These are phyloP conservation scores for Canavalia ensiformis DNA, from an alignment of 306 rosid species.

Conservation along the genomic window DNA sequence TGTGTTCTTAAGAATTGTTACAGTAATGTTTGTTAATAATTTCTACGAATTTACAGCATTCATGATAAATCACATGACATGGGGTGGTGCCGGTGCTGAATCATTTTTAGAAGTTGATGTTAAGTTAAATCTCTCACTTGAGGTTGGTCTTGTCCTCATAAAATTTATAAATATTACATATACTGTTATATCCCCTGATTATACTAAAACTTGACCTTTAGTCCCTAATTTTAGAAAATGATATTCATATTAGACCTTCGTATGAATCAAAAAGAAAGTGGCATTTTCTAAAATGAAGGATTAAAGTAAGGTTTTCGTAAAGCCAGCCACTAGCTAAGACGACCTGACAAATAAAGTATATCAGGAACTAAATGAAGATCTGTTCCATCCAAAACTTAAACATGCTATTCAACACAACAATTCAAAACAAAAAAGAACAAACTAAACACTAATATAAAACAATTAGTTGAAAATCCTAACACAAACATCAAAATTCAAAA, in stretches of 20 bases:
- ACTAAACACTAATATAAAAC: background rate
- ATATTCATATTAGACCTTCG: background rate
- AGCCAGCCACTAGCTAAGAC: background rate
- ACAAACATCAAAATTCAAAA: constrained; percentile 13
- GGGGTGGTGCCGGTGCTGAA: constrained; percentile 63
- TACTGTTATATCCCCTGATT: background rate
- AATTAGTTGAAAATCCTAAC: constrained; percentile 31
- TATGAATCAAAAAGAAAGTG: background rate
- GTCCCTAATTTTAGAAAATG: background rate
- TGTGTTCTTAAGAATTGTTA: constrained; percentile 15
- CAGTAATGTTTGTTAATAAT: constrained; percentile 29
- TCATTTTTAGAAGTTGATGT: constrained; percentile 82
- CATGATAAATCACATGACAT: constrained; percentile 84
- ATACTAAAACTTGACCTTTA: background rate
- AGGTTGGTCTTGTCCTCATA: constrained; percentile 65
- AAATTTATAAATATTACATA: constrained; percentile 9
- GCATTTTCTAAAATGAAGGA: background rate
- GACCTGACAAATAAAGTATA: background rate
- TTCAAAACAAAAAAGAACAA: background rate
- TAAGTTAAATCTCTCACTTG: constrained; percentile 76
- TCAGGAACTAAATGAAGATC: background rate
- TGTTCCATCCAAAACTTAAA: too few species aligned
- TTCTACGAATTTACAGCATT: constrained; percentile 63
- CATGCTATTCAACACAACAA: background rate
- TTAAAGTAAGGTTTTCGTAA: background rate